These are phyloP conservation scores for Ustilago loliicola DNA, from an alignment of 1,284 basidiomycete species.

Conservation along the genomic window DNA sequence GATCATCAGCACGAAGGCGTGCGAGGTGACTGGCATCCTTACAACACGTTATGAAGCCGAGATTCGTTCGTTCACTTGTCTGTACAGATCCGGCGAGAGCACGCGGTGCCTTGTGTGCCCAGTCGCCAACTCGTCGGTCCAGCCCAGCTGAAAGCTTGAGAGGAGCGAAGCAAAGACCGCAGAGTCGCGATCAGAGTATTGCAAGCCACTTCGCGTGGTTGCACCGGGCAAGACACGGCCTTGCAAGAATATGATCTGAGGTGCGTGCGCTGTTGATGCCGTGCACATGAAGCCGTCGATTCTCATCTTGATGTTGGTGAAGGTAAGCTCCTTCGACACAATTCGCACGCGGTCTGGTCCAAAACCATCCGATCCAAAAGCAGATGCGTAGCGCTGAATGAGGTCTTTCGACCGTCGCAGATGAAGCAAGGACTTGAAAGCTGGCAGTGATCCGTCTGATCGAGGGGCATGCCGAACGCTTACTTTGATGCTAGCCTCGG, in stretches of 20 bases:
- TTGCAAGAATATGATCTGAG: slow-evolving; percentile 22
- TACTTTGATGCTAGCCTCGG: slow-evolving; percentile 11
- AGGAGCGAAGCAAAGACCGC: slow-evolving; percentile 16
- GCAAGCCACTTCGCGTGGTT: background rate
- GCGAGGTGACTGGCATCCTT: background rate
- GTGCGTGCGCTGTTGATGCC: background rate
- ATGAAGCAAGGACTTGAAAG: slow-evolving; percentile 14
- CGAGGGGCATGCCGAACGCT: slow-evolving; percentile 11
- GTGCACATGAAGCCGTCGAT: slow-evolving; percentile 16
- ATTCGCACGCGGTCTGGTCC: background rate
- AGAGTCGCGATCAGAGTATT: slow-evolving; percentile 7
- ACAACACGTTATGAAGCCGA: background rate
- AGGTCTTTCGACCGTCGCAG: slow-evolving; percentile 16
- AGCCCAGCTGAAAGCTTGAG: slow-evolving; percentile 13
- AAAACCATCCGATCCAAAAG: slow-evolving; percentile 9
- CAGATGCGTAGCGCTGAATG: slow-evolving; percentile 13
- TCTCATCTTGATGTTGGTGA: slow-evolving; percentile 14
- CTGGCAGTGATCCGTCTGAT: slow-evolving; percentile 3
- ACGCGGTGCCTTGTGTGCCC: background rate
- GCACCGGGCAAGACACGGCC: slow-evolving; percentile 17
- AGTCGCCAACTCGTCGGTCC: slow-evolving; percentile 7
- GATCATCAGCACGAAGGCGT: slow-evolving; percentile 18
- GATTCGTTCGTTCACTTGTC: slow-evolving; percentile 16
- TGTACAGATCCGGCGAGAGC: slow-evolving; percentile 17
- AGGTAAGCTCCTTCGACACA: slow-evolving; percentile 4